These are phyloP conservation scores for Fistulifera pelliculosa DNA, from an alignment of 108 stramenopile species.

Conservation along the genomic window DNA sequence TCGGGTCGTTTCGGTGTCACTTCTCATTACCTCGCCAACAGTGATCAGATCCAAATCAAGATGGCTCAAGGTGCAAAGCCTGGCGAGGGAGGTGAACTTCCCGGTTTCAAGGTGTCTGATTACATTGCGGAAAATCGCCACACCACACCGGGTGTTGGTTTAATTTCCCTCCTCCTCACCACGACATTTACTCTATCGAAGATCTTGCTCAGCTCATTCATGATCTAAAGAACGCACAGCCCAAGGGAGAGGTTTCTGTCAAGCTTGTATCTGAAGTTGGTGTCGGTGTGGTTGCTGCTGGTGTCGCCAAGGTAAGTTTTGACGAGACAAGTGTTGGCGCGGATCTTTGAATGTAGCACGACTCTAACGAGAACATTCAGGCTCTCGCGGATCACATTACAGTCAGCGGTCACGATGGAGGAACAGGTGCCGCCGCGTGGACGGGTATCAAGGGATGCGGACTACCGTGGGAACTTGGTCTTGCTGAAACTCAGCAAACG, in stretches of 20 bases:
- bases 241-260: conserved; percentile 90
- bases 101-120: conserved; percentile 87
- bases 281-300: conserved; percentile 92
- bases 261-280: conserved; percentile 99
- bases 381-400: conserved; percentile 91
- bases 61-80: conserved; percentile 98
- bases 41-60: conserved; percentile 96
- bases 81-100: conserved; percentile 93
- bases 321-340: neutral
- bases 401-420: conserved; percentile 91
- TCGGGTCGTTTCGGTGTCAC: conserved; percentile 95
- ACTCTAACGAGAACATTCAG: conserved; percentile 3
- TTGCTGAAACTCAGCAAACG: conserved; percentile 94
- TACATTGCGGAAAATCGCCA: conserved; percentile 89
- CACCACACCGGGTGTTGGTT: conserved; percentile 90
- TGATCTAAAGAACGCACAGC: conserved; percentile 93
- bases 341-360: neutral
- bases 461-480: conserved; percentile 92
- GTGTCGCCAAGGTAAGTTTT: conserved; percentile 66
- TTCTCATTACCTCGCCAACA: conserved; percentile 89
- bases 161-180: conserved; percentile 96
- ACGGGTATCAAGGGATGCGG: conserved; percentile 91
- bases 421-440: conserved; percentile 94
- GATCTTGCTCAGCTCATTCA: conserved; percentile 96
- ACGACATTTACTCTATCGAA: conserved; percentile 96